Conservation (phyloP, 2,329 filamentous ascomycete genomes). For the Penicillium rolfsii region DNA sequence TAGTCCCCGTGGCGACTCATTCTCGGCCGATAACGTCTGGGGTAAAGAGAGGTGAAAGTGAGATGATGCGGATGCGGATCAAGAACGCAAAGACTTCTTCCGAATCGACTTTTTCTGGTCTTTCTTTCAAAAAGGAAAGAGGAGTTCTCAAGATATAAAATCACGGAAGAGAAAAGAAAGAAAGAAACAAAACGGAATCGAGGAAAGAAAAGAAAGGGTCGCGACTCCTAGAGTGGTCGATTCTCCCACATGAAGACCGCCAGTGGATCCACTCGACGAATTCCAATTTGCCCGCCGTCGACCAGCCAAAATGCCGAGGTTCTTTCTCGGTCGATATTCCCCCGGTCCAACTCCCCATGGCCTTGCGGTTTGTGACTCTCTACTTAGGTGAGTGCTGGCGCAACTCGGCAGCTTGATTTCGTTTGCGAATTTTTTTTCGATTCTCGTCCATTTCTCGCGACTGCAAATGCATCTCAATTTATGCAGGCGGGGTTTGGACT, state of each 20-base stretch:
- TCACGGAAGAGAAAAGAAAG: not conserved
- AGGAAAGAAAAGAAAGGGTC: slow-evolving; percentile 14
- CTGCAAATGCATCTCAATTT: not conserved
- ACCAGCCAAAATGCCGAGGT: slow-evolving; percentile 36
- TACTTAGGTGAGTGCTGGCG: not conserved
- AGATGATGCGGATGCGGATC: slow-evolving; percentile 5
- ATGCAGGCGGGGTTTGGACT: too few relatives aligned
- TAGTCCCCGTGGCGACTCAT: slow-evolving; percentile 47
- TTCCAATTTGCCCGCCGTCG: slow-evolving; percentile 25
- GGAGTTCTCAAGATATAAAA: slow-evolving; percentile 10
- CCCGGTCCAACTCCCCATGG: not conserved
- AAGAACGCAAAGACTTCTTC: slow-evolving; percentile 11
- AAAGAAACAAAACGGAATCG: slow-evolving; percentile 8
- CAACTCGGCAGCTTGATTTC: not conserved
- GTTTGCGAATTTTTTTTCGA: slow-evolving; percentile 14
- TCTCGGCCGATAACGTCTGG: slow-evolving; percentile 33
- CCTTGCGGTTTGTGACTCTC: too few relatives aligned
- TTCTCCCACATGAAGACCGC: slow-evolving; percentile 37
- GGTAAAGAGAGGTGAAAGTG: slow-evolving; percentile 10
- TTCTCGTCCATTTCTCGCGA: slow-evolving; percentile 8
- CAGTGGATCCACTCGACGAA: slow-evolving; percentile 38
- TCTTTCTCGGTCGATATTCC: slow-evolving; percentile 17
- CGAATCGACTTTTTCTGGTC: not conserved
- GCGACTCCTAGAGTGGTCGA: slow-evolving; percentile 22
- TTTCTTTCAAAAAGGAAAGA: not conserved